Conservation (phyloP, 1,284 basidiomycete species). For the Melampsora americana region DNA sequence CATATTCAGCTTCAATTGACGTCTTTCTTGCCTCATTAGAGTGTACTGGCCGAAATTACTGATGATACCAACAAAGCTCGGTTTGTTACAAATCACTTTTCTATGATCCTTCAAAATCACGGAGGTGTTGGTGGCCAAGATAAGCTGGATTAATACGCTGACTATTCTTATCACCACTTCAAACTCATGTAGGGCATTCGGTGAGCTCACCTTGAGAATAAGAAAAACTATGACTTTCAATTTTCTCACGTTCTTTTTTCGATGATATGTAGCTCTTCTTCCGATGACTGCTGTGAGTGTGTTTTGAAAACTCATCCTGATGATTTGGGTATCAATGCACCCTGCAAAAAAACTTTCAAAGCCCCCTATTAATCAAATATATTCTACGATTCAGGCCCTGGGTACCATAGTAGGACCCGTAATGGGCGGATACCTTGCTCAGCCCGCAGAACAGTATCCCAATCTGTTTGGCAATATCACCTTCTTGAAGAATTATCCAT, state of each 20-base stretch:
- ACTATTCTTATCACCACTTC: conserved; percentile 10
- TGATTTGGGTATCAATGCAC: neutral
- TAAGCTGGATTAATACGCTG: neutral
- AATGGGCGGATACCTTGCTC: conserved; percentile 40
- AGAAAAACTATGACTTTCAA: neutral
- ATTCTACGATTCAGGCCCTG: conserved; percentile 8
- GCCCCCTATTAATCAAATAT: too few species aligned
- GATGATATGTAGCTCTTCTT: neutral
- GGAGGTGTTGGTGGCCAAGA: neutral
- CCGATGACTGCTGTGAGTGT: neutral
- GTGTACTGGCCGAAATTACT: conserved; percentile 33
- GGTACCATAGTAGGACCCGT: conserved; percentile 33
- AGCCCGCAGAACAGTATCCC: conserved; percentile 37
- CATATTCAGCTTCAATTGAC: neutral
- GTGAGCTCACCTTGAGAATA: neutral
- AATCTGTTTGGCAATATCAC: conserved; percentile 10
- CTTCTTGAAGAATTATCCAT: conserved; percentile 31
- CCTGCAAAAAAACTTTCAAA: too few species aligned
- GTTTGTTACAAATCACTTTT: conserved; percentile 4
- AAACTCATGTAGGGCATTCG: neutral
- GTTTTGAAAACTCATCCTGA: neutral
- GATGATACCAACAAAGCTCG: conserved; percentile 41
- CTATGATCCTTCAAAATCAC: neutral
- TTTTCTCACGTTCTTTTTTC: neutral
- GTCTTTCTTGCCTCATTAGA: conserved; percentile 5